A percentile compares a stretch with the other conserved stretches of the same genome.
Evolutionary conservation across 1,284 basidiomycete species (phyloP).

Genomic region (Boletellus deceptivus): DNA sequence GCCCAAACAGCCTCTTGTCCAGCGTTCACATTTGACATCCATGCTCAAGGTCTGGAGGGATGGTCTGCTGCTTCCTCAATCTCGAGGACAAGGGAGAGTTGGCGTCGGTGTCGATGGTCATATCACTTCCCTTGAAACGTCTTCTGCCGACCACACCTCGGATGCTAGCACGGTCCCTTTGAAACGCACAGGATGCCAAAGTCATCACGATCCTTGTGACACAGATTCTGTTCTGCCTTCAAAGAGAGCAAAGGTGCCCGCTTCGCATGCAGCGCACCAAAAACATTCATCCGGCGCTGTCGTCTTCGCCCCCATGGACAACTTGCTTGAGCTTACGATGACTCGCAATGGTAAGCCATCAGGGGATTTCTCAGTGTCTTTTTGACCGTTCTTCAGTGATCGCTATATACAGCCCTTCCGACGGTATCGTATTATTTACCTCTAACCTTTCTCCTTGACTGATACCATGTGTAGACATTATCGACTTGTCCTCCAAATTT

Average conservation of each 20-base stretch:
- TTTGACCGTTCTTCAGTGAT: slow-evolving; percentile 17
- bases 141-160: slow-evolving; percentile 23
- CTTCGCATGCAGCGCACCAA: not conserved
- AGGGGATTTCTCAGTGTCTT: not conserved
- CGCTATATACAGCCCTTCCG: slow-evolving; percentile 16
- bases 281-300: not conserved
- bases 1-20: not conserved
- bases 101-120: slow-evolving; percentile 18
- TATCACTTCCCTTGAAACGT: slow-evolving; percentile 22
- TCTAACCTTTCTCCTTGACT: not conserved
- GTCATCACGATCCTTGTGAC: slow-evolving; percentile 3
- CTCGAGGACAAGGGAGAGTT: slow-evolving; percentile 30
- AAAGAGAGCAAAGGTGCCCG: slow-evolving; percentile 14
- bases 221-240: not conserved
- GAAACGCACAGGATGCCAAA: slow-evolving; percentile 20
- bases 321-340: slow-evolving; percentile 22
- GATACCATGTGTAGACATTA: slow-evolving; percentile 17
- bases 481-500: slow-evolving; percentile 21
- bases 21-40: not conserved
- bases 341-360: slow-evolving; percentile 24
- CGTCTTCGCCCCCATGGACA: slow-evolving; percentile 8
- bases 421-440: slow-evolving; percentile 16
- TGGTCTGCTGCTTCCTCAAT: too few species aligned
- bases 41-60: slow-evolving; percentile 59
- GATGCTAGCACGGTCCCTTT: not conserved